Conservation (phyloP, 352 stramenopile species). For the Globisporangium irregulare region DNA sequence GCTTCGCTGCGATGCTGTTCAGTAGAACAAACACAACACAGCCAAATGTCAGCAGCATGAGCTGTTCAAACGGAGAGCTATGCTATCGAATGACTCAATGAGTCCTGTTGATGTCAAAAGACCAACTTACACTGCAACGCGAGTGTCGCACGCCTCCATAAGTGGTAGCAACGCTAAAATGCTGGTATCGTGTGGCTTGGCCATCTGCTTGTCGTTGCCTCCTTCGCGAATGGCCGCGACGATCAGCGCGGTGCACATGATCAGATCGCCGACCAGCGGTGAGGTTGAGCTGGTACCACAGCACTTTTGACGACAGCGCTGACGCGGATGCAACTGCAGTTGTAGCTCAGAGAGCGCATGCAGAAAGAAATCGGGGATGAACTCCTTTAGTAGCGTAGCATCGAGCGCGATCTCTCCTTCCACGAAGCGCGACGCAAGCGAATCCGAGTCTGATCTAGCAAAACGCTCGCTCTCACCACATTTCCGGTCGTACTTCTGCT, state of each 20-base stretch:
- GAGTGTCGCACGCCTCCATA: conserved; percentile 39
- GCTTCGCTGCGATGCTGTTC: conserved; percentile 37
- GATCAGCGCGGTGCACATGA: conserved; percentile 29
- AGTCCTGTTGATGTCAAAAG: not conserved
- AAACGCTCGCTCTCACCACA: not conserved
- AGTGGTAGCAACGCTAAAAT: conserved; percentile 23
- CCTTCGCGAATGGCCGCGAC: conserved; percentile 17
- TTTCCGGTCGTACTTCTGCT: conserved; percentile 20
- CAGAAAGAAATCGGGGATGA: conserved; percentile 35
- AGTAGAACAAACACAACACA: conserved; percentile 5
- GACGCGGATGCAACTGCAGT: conserved; percentile 11
- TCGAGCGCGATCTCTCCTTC: conserved; percentile 35
- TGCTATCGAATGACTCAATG: not conserved
- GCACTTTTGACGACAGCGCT: conserved; percentile 30
- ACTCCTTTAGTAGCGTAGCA: conserved; percentile 17
- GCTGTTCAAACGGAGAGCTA: not conserved
- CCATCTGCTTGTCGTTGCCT: not conserved
- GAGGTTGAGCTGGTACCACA: conserved; percentile 29
- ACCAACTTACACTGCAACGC: conserved; percentile 41
- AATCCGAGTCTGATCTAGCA: conserved; percentile 22
- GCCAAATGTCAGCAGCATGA: not conserved
- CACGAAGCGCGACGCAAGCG: conserved; percentile 30
- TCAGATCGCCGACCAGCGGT: conserved; percentile 25
- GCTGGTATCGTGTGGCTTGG: not conserved
- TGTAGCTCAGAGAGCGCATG: conserved; percentile 31